Evolutionary conservation across 345 rosid species (phyloP).

Genomic region (Streptanthus diversifolius): DNA sequence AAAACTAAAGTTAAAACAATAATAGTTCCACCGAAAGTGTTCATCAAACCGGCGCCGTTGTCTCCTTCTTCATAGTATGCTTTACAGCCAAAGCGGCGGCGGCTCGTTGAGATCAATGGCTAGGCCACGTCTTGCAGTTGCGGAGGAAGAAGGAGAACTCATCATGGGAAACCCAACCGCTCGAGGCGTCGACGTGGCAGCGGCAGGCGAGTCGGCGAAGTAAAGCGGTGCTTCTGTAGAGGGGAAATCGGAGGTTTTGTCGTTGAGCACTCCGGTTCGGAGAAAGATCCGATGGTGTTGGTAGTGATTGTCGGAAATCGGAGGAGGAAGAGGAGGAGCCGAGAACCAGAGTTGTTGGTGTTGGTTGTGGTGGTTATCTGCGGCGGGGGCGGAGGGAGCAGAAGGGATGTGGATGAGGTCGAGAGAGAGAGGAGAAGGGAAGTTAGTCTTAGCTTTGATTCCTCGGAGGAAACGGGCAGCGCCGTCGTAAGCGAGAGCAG

Average conservation of each 20-base stretch:
- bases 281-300: conserved; percentile 51
- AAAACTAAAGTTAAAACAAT: conserved; percentile 6
- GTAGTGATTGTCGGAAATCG: conserved; percentile 15
- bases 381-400: conserved; percentile 19
- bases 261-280: conserved; percentile 55
- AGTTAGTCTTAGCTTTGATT: conserved; percentile 84
- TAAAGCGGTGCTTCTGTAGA: conserved; percentile 16
- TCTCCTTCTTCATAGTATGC: background rate
- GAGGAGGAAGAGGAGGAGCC: conserved; percentile 27
- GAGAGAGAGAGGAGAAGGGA: conserved; percentile 68
- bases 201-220: conserved; percentile 1
- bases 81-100: conserved; percentile 82
- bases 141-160: conserved; percentile 15
- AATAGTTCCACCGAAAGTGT: background rate
- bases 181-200: conserved; percentile 12
- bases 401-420: conserved; percentile 56
- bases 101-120: conserved; percentile 96
- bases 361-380: conserved; percentile 15
- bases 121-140: conserved; percentile 56
- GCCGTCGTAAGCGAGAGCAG: conserved; percentile 92
- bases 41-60: conserved; percentile 12
- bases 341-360: conserved; percentile 37
- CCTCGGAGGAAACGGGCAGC: conserved; percentile 95
- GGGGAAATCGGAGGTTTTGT: conserved; percentile 27
- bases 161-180: conserved; percentile 17